Conservation (phyloP, 2,329 filamentous ascomycete species). For the Colletotrichum sublineola region DNA sequence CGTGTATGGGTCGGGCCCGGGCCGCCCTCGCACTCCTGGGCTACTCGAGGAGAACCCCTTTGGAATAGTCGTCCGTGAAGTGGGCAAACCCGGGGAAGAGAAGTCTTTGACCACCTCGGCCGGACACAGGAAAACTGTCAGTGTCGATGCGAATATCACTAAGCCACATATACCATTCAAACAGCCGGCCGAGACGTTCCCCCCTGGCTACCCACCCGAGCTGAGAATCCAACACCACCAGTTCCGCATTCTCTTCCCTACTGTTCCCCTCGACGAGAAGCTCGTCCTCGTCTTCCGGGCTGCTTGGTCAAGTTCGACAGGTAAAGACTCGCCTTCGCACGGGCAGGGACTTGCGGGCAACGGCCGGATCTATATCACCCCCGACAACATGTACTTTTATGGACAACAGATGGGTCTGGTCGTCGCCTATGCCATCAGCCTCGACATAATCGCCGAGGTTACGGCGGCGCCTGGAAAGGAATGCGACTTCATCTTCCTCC, state of each 20-base stretch:
- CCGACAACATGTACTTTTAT: slow-evolving; percentile 93
- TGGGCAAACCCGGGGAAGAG: slow-evolving; percentile 49
- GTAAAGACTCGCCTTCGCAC: slow-evolving; percentile 57
- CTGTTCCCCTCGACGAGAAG: slow-evolving; percentile 81
- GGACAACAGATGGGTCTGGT: slow-evolving; percentile 94
- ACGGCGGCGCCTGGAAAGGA: slow-evolving; percentile 90
- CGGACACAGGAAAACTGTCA: slow-evolving; percentile 59
- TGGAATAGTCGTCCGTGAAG: slow-evolving; percentile 55
- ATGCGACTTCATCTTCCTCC: slow-evolving; percentile 92
- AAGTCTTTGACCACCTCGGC: slow-evolving; percentile 35
- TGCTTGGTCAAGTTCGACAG: slow-evolving; percentile 76
- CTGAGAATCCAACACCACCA: slow-evolving; percentile 90
- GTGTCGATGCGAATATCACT: slow-evolving; percentile 55
- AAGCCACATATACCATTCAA: slow-evolving; percentile 49
- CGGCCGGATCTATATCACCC: slow-evolving; percentile 88
- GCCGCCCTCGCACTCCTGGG: slow-evolving; percentile 38
- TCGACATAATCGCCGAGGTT: slow-evolving; percentile 86
- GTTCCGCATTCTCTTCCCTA: slow-evolving; percentile 91
- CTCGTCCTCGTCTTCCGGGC: slow-evolving; percentile 93
- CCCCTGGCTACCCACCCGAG: slow-evolving; percentile 82
- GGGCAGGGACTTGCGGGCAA: slow-evolving; percentile 69
- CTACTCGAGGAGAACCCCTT: slow-evolving; percentile 55
- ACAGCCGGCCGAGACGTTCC: slow-evolving; percentile 70
- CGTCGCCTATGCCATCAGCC: slow-evolving; percentile 80
- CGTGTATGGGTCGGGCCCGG: slow-evolving; percentile 48